These are phyloP conservation scores for Cetradonia linearis DNA, from an alignment of 495 filamentous ascomycete genomes.

Conservation along the genomic window DNA sequence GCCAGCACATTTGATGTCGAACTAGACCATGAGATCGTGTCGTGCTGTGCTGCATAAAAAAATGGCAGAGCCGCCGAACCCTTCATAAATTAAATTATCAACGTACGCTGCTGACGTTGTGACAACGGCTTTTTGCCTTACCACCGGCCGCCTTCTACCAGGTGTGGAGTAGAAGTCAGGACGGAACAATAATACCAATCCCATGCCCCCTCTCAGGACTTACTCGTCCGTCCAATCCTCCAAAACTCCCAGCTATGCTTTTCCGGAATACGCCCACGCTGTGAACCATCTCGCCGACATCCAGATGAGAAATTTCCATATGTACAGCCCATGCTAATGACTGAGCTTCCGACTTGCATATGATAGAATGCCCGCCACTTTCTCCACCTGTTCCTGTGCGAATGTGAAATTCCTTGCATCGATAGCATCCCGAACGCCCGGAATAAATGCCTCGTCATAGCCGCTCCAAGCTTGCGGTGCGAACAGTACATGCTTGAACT, in stretches of 20 bases:
- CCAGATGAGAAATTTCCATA: not conserved
- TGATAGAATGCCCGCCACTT: conserved; percentile 57
- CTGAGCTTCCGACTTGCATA: conserved; percentile 53
- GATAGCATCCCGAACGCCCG: conserved; percentile 73
- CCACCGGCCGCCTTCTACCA: not conserved
- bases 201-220: not conserved
- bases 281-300: not conserved
- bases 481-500: conserved; percentile 90
- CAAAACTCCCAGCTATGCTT: not conserved
- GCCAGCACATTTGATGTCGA: too few species aligned
- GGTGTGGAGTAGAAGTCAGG: not conserved
- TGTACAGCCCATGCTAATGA: conserved; percentile 21
- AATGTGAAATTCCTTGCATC: conserved; percentile 58
- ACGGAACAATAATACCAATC: not conserved
- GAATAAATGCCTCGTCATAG: conserved; percentile 69
- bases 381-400: conserved; percentile 60
- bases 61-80: not conserved
- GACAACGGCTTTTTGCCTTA: not conserved
- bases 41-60: not conserved
- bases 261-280: not conserved
- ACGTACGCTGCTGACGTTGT: not conserved
- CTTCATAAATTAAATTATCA: conserved; percentile 1
- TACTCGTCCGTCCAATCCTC: not conserved
- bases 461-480: conserved; percentile 73
- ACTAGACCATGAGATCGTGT: not conserved